Percentiles rank a stretch among this genome's conserved stretches.
These are phyloP conservation scores for Aspergillus sclerotiicarbonarius DNA, from an alignment of 495 filamentous ascomycete genomes.

Conservation along the genomic window DNA sequence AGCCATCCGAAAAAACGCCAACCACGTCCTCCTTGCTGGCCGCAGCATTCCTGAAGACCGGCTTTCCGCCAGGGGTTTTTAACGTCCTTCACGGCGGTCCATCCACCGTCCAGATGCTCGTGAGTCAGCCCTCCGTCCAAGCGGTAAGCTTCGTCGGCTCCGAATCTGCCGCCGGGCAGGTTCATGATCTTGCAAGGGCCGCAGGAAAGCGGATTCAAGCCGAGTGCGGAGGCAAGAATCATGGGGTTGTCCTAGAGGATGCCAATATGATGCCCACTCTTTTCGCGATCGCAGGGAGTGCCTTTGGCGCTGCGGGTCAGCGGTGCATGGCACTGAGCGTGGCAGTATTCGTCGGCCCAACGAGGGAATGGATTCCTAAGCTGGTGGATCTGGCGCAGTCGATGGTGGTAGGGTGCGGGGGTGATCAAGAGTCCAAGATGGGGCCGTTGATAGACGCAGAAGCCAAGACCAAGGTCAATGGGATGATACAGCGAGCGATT, in stretches of 20 bases:
- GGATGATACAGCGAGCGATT: conserved; percentile 29
- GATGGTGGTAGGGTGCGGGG: conserved; percentile 25
- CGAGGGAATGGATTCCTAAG: conserved; percentile 28
- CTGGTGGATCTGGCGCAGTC: conserved; percentile 22
- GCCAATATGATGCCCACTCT: conserved; percentile 28
- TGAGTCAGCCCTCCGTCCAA: conserved; percentile 24
- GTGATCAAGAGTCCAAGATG: conserved; percentile 24
- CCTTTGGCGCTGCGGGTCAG: conserved; percentile 32
- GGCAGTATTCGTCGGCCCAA: conserved; percentile 30
- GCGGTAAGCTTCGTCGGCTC: conserved; percentile 32
- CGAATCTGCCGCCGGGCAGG: conserved; percentile 21
- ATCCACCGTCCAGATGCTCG: conserved; percentile 16
- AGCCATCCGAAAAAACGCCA: conserved; percentile 26
- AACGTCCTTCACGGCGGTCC: conserved; percentile 30
- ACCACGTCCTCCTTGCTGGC: conserved; percentile 19
- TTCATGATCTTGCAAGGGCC: conserved; percentile 25
- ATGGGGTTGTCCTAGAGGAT: conserved; percentile 30
- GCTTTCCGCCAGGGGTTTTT: conserved; percentile 28
- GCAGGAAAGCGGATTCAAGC: conserved; percentile 27
- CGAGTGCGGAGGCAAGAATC: conserved; percentile 32
- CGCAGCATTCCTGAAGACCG: conserved; percentile 21
- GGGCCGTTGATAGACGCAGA: conserved; percentile 26
- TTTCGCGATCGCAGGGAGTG: conserved; percentile 29
- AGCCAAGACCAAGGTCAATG: conserved; percentile 16
- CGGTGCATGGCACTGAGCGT: conserved; percentile 31